These are phyloP conservation scores for Paramecium tetraurelia DNA, from an alignment of 73 alveolate species.

Conservation along the genomic window DNA sequence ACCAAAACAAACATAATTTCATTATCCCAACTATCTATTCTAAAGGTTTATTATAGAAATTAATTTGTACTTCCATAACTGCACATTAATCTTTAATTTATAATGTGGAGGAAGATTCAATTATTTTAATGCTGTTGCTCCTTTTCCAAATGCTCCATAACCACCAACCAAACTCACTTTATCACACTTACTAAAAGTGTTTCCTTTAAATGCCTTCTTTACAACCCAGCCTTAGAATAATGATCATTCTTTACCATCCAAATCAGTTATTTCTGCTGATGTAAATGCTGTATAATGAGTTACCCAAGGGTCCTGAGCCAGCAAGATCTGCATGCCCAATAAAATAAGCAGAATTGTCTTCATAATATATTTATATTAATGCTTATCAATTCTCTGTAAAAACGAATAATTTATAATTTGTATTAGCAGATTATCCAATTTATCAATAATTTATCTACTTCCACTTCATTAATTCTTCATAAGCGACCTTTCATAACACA, in stretches of 20 bases:
- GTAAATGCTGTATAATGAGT: neutral
- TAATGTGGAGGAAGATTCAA: slow-evolving; percentile 44
- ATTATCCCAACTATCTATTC: slow-evolving; percentile 50
- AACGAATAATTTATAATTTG: slow-evolving; percentile 32
- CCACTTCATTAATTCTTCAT: neutral
- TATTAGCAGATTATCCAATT: neutral
- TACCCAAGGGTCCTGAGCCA: slow-evolving; percentile 32
- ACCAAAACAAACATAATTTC: slow-evolving; percentile 16
- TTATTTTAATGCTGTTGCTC: slow-evolving; percentile 39
- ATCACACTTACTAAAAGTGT: neutral
- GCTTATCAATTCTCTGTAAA: slow-evolving; percentile 9
- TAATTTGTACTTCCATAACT: slow-evolving; percentile 26
- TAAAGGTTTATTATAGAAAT: neutral
- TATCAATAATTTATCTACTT: neutral
- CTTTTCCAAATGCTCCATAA: slow-evolving; percentile 35
- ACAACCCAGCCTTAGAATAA: slow-evolving; percentile 38
- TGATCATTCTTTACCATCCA: slow-evolving; percentile 28
- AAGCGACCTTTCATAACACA: neutral
- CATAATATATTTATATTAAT: slow-evolving; percentile 43
- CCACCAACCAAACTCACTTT: slow-evolving; percentile 30
- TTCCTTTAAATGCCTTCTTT: slow-evolving; percentile 1
- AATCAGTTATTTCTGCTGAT: slow-evolving; percentile 27
- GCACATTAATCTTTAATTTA: slow-evolving; percentile 35
- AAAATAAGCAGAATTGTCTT: neutral
- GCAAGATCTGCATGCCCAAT: neutral